These are phyloP conservation scores for Pseudogymnoascus verrucosus DNA, from an alignment of 2,329 filamentous ascomycete genomes.

Conservation along the genomic window DNA sequence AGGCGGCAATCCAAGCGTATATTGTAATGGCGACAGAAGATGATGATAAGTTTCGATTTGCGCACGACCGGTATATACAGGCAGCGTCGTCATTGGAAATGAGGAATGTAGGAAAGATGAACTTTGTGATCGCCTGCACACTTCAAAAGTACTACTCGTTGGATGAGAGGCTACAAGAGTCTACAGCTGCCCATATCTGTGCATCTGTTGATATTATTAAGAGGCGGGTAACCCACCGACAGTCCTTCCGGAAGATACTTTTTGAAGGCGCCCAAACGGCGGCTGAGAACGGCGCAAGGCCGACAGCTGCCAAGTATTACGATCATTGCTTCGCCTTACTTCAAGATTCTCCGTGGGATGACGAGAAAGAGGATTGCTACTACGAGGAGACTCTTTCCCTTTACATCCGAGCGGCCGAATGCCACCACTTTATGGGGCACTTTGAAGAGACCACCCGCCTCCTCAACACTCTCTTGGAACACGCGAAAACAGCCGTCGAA, in stretches of 20 bases:
- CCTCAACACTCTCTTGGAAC: constrained; percentile 60
- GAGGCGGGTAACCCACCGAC: constrained; percentile 48
- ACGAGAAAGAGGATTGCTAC: constrained; percentile 59
- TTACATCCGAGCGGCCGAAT: constrained; percentile 72
- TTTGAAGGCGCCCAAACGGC: constrained; percentile 72
- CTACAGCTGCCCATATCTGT: constrained; percentile 73
- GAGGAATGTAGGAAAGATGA: constrained; percentile 69
- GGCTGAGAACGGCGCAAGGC: constrained; percentile 72
- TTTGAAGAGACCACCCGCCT: constrained; percentile 58
- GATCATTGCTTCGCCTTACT: constrained; percentile 68
- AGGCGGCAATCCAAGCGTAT: constrained; percentile 70
- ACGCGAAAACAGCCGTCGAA: constrained; percentile 65
- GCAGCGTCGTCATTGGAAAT: constrained; percentile 64
- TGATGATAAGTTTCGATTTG: constrained; percentile 81
- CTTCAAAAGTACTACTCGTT: constrained; percentile 63
- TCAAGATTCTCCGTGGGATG: constrained; percentile 70
- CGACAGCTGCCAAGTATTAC: constrained; percentile 77
- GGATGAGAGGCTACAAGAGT: constrained; percentile 59
- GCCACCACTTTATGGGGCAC: constrained; percentile 70
- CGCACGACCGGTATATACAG: constrained; percentile 78
- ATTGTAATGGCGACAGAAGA: constrained; percentile 74
- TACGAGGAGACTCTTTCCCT: constrained; percentile 82
- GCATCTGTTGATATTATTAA: constrained; percentile 70
- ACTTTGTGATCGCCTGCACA: constrained; percentile 78
- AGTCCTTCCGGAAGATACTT: constrained; percentile 61